These are phyloP conservation scores for Leishmania amazonensis DNA, from an alignment of 208 protist genomes.

Conservation along the genomic window DNA sequence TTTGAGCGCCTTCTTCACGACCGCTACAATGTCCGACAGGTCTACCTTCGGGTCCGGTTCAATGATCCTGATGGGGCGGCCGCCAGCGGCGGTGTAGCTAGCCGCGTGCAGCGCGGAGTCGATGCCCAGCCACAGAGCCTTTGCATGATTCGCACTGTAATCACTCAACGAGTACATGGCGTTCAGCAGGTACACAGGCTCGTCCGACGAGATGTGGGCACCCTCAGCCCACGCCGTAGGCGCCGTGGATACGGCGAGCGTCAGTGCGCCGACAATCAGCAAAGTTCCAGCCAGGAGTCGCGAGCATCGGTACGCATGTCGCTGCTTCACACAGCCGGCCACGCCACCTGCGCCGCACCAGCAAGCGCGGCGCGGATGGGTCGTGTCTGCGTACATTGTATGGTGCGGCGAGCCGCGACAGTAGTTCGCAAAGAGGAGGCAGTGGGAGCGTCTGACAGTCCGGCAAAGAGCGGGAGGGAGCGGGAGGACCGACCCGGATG, in stretches of 20 bases:
- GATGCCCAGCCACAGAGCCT: constrained; percentile 28
- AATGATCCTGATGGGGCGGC: constrained; percentile 23
- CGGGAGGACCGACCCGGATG: background rate
- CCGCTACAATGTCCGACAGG: background rate
- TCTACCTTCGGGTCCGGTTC: background rate
- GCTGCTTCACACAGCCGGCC: background rate
- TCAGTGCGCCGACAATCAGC: background rate
- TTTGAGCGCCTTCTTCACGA: constrained; percentile 7
- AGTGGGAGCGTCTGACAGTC: background rate
- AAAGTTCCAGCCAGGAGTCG: background rate
- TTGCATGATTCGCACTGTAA: constrained; percentile 2
- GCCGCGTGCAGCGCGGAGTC: constrained; percentile 23
- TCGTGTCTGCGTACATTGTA: background rate
- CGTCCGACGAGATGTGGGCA: background rate
- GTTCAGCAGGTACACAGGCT: constrained; percentile 26
- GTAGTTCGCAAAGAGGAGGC: background rate
- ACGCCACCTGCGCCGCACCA: background rate
- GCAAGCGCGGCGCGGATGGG: background rate
- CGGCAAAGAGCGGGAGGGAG: background rate
- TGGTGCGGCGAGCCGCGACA: background rate
- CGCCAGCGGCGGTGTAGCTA: constrained; percentile 10
- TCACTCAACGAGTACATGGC: constrained; percentile 15
- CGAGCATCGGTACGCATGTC: background rate
- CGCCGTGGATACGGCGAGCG: background rate
- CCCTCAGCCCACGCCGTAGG: background rate